These are phyloP conservation scores for Fusarium sp. DNA, from an alignment of 2,329 filamentous ascomycete genomes.

Conservation along the genomic window DNA sequence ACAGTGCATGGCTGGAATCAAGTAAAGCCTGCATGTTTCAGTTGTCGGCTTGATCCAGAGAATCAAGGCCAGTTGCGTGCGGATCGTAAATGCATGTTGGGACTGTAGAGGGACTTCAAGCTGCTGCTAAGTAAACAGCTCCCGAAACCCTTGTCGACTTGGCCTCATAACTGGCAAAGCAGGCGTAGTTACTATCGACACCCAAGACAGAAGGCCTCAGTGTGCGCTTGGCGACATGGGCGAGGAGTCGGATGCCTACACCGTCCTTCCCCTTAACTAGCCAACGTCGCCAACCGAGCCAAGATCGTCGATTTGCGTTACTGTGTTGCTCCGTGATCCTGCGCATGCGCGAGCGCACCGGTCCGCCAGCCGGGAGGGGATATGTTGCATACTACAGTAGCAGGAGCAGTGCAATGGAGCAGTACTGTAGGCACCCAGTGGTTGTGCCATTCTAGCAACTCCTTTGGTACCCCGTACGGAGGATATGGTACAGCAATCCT, in stretches of 20 bases:
- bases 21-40: background rate
- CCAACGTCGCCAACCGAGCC: constrained; percentile 18
- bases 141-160: background rate
- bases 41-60: background rate
- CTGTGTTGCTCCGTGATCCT: constrained; percentile 40
- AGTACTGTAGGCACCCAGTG: constrained; percentile 4
- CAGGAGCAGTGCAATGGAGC: background rate
- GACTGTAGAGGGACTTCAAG: background rate
- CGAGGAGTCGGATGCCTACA: constrained; percentile 14
- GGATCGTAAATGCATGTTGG: background rate
- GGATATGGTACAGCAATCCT: constrained; percentile 11
- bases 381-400: constrained; percentile 17
- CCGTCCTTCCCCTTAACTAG: constrained; percentile 19
- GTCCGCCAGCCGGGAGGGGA: constrained; percentile 45
- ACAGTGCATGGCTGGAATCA: background rate
- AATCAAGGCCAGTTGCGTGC: background rate
- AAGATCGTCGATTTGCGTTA: constrained; percentile 45
- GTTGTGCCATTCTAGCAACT: constrained; percentile 9
- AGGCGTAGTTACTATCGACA: constrained; percentile 48
- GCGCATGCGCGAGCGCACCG: constrained; percentile 53
- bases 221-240: constrained; percentile 32
- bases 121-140: background rate
- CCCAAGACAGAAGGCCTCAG: constrained; percentile 28
- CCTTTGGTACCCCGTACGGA: background rate
- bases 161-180: constrained; percentile 18